phyloP scores from a whole-genome alignment of 1,284 basidiomycete species.

The Ustilago trichophora region DNA sequence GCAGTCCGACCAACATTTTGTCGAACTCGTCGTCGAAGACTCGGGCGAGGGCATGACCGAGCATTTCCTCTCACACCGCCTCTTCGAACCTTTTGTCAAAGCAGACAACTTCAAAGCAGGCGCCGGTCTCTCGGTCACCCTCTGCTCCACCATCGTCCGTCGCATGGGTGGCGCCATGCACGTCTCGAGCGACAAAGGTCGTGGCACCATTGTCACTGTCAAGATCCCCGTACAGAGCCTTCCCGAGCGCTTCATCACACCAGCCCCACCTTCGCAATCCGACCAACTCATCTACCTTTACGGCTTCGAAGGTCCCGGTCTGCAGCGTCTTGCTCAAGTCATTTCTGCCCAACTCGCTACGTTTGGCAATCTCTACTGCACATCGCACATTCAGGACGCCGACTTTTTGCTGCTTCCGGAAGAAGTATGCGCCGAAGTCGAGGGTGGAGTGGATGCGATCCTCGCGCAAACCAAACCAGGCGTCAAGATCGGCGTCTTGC shows the following conservation, averaged over 20 bases:
- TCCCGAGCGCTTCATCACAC: constrained; percentile 12
- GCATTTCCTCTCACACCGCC: constrained; percentile 41
- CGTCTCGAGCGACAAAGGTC: constrained; percentile 43
- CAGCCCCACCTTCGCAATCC: constrained; percentile 17
- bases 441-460: constrained; percentile 40
- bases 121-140: constrained; percentile 37
- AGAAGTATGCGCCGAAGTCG: constrained; percentile 34
- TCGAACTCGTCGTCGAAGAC: constrained; percentile 48
- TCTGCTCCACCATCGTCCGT: constrained; percentile 41
- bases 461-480: constrained; percentile 38
- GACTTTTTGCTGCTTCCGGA: constrained; percentile 50
- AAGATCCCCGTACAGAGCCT: constrained; percentile 39
- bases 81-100: constrained; percentile 53
- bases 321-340: constrained; percentile 44
- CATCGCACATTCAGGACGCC: constrained; percentile 40
- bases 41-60: constrained; percentile 54
- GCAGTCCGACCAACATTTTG: constrained; percentile 10
- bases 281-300: constrained; percentile 50
- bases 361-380: constrained; percentile 52
- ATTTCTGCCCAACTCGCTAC: constrained; percentile 52
- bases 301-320: constrained; percentile 46
- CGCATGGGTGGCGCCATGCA: constrained; percentile 50
- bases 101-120: constrained; percentile 48
- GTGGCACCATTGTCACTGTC: constrained; percentile 50
- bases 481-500: constrained; percentile 52